A percentile compares a stretch with the other conserved stretches of the same genome.
phyloP scores from a whole-genome alignment of 805 yeast genomes.

The Candida sphagnicola region DNA sequence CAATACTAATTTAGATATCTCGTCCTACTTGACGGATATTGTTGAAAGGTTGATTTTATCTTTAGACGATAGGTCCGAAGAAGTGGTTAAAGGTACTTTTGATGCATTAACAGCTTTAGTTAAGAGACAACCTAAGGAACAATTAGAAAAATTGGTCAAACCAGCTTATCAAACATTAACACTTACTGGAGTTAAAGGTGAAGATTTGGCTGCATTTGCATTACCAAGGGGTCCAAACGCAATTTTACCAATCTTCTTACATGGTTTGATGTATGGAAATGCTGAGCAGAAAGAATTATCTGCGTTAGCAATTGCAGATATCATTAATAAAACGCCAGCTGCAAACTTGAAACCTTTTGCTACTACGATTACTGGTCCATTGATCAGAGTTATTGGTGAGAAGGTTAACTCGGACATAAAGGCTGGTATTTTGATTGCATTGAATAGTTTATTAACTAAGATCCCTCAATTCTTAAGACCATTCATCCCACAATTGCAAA shows the following conservation, averaged over 20 bases:
- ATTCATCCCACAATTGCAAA: constrained; percentile 93
- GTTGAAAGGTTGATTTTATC: constrained; percentile 64
- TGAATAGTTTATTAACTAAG: constrained; percentile 71
- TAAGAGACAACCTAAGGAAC: constrained; percentile 68
- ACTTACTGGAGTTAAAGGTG: constrained; percentile 57
- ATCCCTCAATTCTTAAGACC: constrained; percentile 92
- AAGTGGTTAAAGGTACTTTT: constrained; percentile 62
- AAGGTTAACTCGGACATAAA: constrained; percentile 87
- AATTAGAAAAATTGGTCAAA: constrained; percentile 69
- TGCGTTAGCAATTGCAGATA: constrained; percentile 84
- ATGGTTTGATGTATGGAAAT: constrained; percentile 93
- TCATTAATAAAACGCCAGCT: constrained; percentile 85
- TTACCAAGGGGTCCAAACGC: constrained; percentile 83
- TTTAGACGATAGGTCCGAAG: constrained; percentile 64
- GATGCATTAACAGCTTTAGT: constrained; percentile 64
- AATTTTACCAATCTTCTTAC: constrained; percentile 84
- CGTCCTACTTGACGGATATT: constrained; percentile 71
- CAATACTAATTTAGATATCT: constrained; percentile 62
- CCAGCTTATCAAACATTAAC: constrained; percentile 77
- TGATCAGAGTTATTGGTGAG: constrained; percentile 97
- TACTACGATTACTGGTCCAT: constrained; percentile 92
- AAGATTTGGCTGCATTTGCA: constrained; percentile 70
- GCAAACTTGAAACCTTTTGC: constrained; percentile 79
- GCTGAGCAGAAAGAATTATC: constrained; percentile 78
- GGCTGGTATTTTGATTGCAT: constrained; percentile 86